phyloP scores from a whole-genome alignment of 2,329 filamentous ascomycete genomes.

The Aspergillus amoenus region DNA sequence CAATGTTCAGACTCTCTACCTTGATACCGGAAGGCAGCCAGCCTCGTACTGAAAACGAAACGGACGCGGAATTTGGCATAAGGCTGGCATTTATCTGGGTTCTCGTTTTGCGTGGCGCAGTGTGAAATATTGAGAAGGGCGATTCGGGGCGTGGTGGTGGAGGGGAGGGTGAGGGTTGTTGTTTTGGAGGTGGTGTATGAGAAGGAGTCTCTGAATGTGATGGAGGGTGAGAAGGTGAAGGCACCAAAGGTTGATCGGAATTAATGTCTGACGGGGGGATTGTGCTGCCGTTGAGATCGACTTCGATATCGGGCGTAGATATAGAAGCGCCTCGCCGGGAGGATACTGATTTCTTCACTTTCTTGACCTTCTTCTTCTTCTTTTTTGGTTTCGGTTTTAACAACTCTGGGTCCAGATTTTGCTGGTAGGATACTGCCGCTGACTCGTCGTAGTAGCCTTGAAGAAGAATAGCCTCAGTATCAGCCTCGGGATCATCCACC shows the following conservation, averaged over 20 bases:
- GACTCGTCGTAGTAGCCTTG: slow-evolving; percentile 49
- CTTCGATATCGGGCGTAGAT: slow-evolving; percentile 9
- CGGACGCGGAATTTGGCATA: slow-evolving; percentile 75
- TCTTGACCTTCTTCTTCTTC: slow-evolving; percentile 39
- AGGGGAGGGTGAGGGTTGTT: slow-evolving; percentile 6
- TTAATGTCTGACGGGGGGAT: slow-evolving; percentile 7
- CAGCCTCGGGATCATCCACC: slow-evolving; percentile 26
- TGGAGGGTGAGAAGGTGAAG: slow-evolving; percentile 7
- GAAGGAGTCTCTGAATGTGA: slow-evolving; percentile 23
- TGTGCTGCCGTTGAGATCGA: slow-evolving; percentile 8
- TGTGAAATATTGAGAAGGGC: slow-evolving; percentile 24
- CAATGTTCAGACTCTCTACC: slow-evolving; percentile 62
- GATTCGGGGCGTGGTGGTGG: slow-evolving; percentile 13
- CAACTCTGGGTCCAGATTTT: slow-evolving; percentile 24
- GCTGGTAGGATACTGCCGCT: slow-evolving; percentile 32
- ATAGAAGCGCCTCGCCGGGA: slow-evolving; percentile 22
- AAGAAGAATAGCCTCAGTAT: slow-evolving; percentile 40
- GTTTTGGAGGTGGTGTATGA: slow-evolving; percentile 18
- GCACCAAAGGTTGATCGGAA: slow-evolving; percentile 5
- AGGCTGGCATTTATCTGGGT: slow-evolving; percentile 69
- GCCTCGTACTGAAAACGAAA: slow-evolving; percentile 63
- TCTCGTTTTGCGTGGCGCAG: slow-evolving; percentile 32
- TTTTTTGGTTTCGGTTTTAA: slow-evolving; percentile 34
- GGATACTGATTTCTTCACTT: slow-evolving; percentile 28
- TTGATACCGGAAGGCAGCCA: slow-evolving; percentile 65